These are phyloP conservation scores for Colletotrichum echinochloae DNA, from an alignment of 2,329 filamentous ascomycete genomes.

Conservation along the genomic window DNA sequence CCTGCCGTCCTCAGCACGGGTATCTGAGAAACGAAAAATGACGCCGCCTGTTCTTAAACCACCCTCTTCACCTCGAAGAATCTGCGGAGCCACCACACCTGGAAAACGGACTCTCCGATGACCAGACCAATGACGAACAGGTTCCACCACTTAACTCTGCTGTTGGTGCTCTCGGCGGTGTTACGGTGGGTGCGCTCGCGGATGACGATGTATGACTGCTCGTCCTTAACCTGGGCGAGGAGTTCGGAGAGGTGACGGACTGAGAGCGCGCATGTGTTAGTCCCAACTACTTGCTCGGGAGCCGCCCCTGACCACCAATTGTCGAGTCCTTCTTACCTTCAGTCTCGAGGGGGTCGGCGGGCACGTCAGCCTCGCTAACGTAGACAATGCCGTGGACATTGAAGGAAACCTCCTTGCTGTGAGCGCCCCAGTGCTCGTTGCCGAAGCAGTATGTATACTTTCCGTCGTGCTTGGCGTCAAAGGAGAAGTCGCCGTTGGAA, in stretches of 20 bases:
- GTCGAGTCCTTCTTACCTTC: slow-evolving; percentile 73
- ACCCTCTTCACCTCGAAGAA: slow-evolving; percentile 92
- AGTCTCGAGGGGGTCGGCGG: slow-evolving; percentile 87
- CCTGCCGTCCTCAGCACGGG: slow-evolving; percentile 25
- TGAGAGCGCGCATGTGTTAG: slow-evolving; percentile 51
- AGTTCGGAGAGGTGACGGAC: slow-evolving; percentile 87
- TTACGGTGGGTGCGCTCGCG: slow-evolving; percentile 97
- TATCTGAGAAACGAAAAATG: slow-evolving; percentile 28
- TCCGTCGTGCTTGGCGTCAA: slow-evolving; percentile 86
- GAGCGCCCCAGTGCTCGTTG: slow-evolving; percentile 97
- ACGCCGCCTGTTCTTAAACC: slow-evolving; percentile 57
- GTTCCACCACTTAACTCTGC: slow-evolving; percentile 99
- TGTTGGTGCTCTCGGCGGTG: slow-evolving; percentile 98
- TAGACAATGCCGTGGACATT: slow-evolving; percentile 99
- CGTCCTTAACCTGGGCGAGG: slow-evolving; percentile 93
- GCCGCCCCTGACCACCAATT: not conserved
- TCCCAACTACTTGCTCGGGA: not conserved
- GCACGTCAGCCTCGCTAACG: slow-evolving; percentile 86
- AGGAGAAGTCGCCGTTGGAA: slow-evolving; percentile 93
- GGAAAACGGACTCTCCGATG: slow-evolving; percentile 92
- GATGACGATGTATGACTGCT: slow-evolving; percentile 96
- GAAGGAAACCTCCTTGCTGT: slow-evolving; percentile 98
- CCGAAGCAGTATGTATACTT: slow-evolving; percentile 98
- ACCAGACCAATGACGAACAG: slow-evolving; percentile 93
- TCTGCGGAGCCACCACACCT: slow-evolving; percentile 99